phyloP scores from a whole-genome alignment of 305 asterid species.

The Rubia peregrina region DNA sequence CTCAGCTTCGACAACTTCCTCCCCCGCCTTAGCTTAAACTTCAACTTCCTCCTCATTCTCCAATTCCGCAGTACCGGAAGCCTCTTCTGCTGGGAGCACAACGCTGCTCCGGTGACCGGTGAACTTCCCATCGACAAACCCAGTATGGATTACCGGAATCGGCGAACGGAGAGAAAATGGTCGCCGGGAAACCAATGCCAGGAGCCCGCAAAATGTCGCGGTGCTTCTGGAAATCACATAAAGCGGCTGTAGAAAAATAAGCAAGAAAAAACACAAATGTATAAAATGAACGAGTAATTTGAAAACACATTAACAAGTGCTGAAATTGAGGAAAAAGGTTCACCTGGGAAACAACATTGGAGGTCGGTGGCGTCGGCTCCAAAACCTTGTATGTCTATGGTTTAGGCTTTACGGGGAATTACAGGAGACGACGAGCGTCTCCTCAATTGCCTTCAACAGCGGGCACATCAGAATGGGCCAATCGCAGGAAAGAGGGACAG shows the following conservation, averaged over 20 bases:
- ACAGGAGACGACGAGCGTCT: too few relatives aligned
- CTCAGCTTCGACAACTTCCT: constrained; percentile 23
- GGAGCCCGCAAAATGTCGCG: constrained; percentile 29
- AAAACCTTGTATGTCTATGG: too few relatives aligned
- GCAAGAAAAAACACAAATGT: not conserved
- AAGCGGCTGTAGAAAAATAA: constrained; percentile 32
- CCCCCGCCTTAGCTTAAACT: constrained; percentile 6
- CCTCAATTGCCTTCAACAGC: too few relatives aligned
- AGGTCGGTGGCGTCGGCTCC: too few relatives aligned
- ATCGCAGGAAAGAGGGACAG: too few relatives aligned
- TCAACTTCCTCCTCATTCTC: constrained; percentile 27
- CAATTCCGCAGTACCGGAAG: constrained; percentile 23
- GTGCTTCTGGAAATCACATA: constrained; percentile 36
- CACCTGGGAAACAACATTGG: constrained; percentile 54
- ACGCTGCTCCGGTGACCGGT: constrained; percentile 28
- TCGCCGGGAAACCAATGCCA: constrained; percentile 25
- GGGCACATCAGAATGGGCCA: too few relatives aligned
- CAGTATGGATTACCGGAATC: constrained; percentile 23
- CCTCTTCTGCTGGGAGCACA: constrained; percentile 44
- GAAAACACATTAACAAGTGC: not conserved
- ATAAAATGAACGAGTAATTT: not conserved
- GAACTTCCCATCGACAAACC: too few relatives aligned
- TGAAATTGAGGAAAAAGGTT: not conserved
- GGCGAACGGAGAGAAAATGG: constrained; percentile 23
- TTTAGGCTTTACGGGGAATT: too few relatives aligned